Evolutionary conservation across 768 basidiomycete species (phyloP).

Genomic region (Rhizopogon rudus): DNA sequence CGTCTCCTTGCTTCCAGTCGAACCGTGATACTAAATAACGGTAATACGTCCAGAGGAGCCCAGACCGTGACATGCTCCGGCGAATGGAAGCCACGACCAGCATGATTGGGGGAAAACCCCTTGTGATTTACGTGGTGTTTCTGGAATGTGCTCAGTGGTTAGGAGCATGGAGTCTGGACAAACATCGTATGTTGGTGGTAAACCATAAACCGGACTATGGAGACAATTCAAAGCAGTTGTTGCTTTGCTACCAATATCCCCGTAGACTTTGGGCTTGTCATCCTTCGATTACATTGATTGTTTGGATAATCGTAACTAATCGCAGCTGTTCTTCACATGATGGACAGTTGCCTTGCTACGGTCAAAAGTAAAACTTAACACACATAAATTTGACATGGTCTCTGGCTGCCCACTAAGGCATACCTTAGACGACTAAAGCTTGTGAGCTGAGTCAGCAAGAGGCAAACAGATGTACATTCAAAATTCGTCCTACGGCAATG

Average conservation of each 20-base stretch:
- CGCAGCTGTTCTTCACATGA: no score
- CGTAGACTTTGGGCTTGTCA: no score
- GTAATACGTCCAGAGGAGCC: not conserved
- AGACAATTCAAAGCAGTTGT: no score
- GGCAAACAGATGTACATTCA: not conserved
- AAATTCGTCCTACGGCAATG: not conserved
- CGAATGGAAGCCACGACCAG: not conserved
- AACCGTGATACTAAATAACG: not conserved
- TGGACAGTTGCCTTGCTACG: no score
- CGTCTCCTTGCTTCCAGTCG: not conserved
- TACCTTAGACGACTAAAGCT: no score
- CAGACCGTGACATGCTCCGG: not conserved
- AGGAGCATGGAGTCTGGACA: not conserved
- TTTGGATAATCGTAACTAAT: no score
- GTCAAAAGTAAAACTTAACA: no score
- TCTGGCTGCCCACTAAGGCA: no score
- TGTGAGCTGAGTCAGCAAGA: not conserved
- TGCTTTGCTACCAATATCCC: no score
- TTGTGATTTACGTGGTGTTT: slow-evolving; percentile 7
- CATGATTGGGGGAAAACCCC: not conserved
- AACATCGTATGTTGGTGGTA: not conserved
- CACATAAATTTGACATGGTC: no score
- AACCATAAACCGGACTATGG: not conserved
- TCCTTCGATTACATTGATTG: no score
- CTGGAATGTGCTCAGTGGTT: not conserved